These are phyloP conservation scores for Macrophomina pseudophaseolina DNA, from an alignment of 2,329 filamentous ascomycete species.

Conservation along the genomic window DNA sequence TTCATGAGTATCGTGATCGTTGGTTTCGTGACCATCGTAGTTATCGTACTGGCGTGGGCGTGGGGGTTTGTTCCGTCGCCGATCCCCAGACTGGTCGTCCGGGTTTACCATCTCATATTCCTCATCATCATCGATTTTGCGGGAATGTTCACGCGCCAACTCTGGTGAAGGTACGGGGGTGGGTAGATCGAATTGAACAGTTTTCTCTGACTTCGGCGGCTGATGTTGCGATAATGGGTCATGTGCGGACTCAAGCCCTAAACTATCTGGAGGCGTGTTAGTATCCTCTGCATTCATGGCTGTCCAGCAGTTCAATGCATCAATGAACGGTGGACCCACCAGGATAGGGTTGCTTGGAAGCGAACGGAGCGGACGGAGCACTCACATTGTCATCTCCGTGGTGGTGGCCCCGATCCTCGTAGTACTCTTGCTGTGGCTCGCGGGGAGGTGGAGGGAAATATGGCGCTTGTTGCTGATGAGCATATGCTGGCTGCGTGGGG, in stretches of 20 bases:
- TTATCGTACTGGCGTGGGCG: conserved; percentile 39
- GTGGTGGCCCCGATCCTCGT: conserved; percentile 40
- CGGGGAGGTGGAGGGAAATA: conserved; percentile 38
- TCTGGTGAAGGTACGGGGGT: conserved; percentile 28
- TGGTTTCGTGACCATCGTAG: conserved; percentile 38
- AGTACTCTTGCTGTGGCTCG: conserved; percentile 37
- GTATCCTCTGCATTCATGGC: conserved; percentile 30
- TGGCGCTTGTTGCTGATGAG: conserved; percentile 31
- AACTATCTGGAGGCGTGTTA: conserved; percentile 31
- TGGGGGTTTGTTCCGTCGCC: conserved; percentile 25
- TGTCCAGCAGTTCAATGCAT: conserved; percentile 27
- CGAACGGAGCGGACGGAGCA: conserved; percentile 46
- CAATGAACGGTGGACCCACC: conserved; percentile 41
- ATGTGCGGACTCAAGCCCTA: conserved; percentile 29
- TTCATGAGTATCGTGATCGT: conserved; percentile 33
- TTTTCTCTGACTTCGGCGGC: conserved; percentile 35
- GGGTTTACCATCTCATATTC: conserved; percentile 21
- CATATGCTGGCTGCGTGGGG: conserved; percentile 12
- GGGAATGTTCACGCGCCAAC: conserved; percentile 6
- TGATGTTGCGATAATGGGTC: conserved; percentile 30
- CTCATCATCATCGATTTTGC: conserved; percentile 19
- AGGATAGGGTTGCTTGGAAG: conserved; percentile 39
- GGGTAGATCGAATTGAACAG: conserved; percentile 47
- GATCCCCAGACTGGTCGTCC: conserved; percentile 22
- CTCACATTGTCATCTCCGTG: conserved; percentile 57